phyloP scores from a whole-genome alignment of 179 eudicot species.

The Silene noctiflora region DNA sequence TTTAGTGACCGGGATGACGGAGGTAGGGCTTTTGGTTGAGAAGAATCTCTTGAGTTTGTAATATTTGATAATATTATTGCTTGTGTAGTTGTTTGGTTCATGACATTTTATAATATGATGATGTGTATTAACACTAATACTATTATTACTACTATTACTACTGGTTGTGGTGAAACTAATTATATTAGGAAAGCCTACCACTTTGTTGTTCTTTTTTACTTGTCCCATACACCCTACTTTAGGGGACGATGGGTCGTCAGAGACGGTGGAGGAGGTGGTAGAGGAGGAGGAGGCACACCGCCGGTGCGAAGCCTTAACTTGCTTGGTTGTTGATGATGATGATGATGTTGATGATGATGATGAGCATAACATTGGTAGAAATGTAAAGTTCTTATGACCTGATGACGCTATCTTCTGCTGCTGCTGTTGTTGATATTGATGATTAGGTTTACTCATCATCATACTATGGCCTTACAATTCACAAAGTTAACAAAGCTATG shows the following conservation, averaged over 20 bases:
- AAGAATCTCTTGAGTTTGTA: slow-evolving; percentile 46
- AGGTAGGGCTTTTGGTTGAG: slow-evolving; percentile 34
- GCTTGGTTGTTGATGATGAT: slow-evolving; percentile 47
- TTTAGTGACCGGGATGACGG: slow-evolving; percentile 9
- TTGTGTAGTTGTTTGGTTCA: slow-evolving; percentile 5
- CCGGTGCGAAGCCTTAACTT: slow-evolving; percentile 33
- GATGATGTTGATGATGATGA: slow-evolving; percentile 33
- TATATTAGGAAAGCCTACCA: slow-evolving; percentile 38
- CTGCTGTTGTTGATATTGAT: slow-evolving; percentile 25
- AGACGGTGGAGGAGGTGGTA: slow-evolving; percentile 17
- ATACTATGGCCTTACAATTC: not conserved
- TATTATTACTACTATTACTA: not conserved
- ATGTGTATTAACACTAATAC: not conserved
- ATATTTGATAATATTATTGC: slow-evolving; percentile 28
- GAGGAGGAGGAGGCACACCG: slow-evolving; percentile 27
- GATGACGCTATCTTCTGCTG: slow-evolving; percentile 8
- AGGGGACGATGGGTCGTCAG: slow-evolving; percentile 55
- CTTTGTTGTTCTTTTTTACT: slow-evolving; percentile 52
- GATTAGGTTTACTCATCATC: slow-evolving; percentile 25
- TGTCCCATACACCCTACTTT: slow-evolving; percentile 70
- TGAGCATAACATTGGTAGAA: slow-evolving; percentile 63
- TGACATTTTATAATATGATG: slow-evolving; percentile 19
- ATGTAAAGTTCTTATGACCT: slow-evolving; percentile 26
- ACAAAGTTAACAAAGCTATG: not conserved
- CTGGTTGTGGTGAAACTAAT: slow-evolving; percentile 9